Percentiles rank a stretch among this genome's conserved stretches.
These are phyloP conservation scores for Metschnikowia lachancei DNA, from an alignment of 805 yeast genomes.

Conservation along the genomic window DNA sequence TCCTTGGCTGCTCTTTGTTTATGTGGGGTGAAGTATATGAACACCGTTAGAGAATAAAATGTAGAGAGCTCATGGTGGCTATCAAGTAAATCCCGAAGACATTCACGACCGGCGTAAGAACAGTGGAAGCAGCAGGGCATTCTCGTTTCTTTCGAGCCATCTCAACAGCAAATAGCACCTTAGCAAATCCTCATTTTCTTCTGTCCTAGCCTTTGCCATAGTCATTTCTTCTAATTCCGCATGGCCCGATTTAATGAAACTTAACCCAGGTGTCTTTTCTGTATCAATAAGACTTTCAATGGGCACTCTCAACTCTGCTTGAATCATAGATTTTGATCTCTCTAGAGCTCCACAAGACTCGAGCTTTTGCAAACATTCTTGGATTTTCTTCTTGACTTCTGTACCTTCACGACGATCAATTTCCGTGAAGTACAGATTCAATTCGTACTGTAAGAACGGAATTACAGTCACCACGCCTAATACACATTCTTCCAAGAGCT, in stretches of 20 bases:
- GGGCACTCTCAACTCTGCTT: slow-evolving; percentile 6
- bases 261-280: slow-evolving; percentile 1
- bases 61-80: too few species aligned
- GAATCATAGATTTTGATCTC: background rate
- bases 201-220: background rate
- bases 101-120: slow-evolving; percentile 1
- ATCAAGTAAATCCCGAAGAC: too few species aligned
- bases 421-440: background rate
- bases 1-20: too few species aligned
- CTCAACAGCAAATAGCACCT: slow-evolving; percentile 8
- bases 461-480: slow-evolving; percentile 3
- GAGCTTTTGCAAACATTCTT: background rate
- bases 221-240: background rate
- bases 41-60: too few species aligned
- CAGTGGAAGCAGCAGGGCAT: slow-evolving; percentile 2
- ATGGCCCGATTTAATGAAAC: background rate
- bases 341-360: background rate
- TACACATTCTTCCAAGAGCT: background rate
- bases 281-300: slow-evolving; percentile 1
- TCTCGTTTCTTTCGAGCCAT: slow-evolving; percentile 6
- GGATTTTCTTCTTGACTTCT: background rate
- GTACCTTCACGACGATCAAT: background rate
- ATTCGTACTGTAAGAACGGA: slow-evolving; percentile 2
- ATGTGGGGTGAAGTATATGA: too few species aligned
- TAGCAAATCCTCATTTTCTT: slow-evolving; percentile 6